These are phyloP conservation scores for Rhodotorula sp. DNA, from an alignment of 1,284 basidiomycete species.

Conservation along the genomic window DNA sequence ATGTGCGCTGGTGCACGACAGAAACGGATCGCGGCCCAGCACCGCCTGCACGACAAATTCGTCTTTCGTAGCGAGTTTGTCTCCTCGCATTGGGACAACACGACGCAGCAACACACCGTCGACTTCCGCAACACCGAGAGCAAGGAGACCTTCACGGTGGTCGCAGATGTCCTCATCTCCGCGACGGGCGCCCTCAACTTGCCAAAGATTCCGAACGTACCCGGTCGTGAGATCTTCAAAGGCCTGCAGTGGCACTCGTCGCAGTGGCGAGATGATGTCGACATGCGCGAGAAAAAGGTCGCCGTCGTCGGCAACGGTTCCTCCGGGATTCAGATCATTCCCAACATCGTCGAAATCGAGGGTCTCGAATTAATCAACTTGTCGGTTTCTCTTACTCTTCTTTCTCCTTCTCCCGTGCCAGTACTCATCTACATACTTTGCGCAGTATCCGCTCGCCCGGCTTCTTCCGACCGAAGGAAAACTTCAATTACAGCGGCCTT, in stretches of 20 bases:
- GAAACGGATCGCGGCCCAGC: slow-evolving; percentile 54
- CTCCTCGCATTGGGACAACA: slow-evolving; percentile 55
- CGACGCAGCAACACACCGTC: slow-evolving; percentile 52
- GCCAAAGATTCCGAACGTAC: slow-evolving; percentile 54
- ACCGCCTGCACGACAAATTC: slow-evolving; percentile 49
- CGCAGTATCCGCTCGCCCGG: slow-evolving; percentile 23
- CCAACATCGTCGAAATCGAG: slow-evolving; percentile 42
- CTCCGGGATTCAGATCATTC: slow-evolving; percentile 55
- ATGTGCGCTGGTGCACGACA: neutral
- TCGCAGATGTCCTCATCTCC: slow-evolving; percentile 52
- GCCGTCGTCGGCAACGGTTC: slow-evolving; percentile 68
- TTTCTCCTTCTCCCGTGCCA: too few relatives aligned
- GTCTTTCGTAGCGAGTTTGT: slow-evolving; percentile 55
- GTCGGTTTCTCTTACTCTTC: neutral
- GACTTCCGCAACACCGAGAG: slow-evolving; percentile 49
- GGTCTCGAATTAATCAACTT: slow-evolving; percentile 53
- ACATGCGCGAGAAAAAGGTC: slow-evolving; percentile 58
- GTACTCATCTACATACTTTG: neutral
- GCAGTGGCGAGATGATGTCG: slow-evolving; percentile 59
- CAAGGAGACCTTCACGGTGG: slow-evolving; percentile 20
- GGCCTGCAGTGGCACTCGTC: slow-evolving; percentile 61
- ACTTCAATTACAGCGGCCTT: slow-evolving; percentile 51
- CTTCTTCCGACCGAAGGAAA: slow-evolving; percentile 52
- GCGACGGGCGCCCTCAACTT: slow-evolving; percentile 54
- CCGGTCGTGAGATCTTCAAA: slow-evolving; percentile 55